Percentiles rank a stretch among this genome's conserved stretches.
phyloP scores from a whole-genome alignment of 352 stramenopile species.

The Phytophthora foliorum region DNA sequence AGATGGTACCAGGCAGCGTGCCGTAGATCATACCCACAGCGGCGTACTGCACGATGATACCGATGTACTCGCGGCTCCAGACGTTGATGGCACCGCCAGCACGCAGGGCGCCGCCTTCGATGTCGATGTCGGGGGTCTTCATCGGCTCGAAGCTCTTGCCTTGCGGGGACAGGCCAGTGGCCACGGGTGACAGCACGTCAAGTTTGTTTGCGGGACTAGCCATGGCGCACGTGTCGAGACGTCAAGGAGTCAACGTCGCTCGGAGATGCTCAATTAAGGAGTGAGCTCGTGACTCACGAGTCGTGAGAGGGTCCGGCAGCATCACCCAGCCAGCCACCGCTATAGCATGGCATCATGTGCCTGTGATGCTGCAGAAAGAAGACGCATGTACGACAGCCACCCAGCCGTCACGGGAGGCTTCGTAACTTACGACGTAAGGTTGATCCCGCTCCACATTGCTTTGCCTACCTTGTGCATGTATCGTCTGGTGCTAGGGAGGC shows the following conservation, averaged over 20 bases:
- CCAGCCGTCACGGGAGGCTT: conserved; percentile 17
- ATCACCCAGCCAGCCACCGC: not conserved
- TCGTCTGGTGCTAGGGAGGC: conserved; percentile 31
- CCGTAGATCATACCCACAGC: conserved; percentile 52
- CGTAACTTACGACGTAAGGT: no score
- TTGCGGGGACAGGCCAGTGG: conserved; percentile 25
- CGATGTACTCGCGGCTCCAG: conserved; percentile 50
- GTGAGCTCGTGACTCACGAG: no score
- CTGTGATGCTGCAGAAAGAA: conserved; percentile 15
- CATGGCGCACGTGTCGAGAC: conserved; percentile 12
- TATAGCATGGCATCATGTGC: not conserved
- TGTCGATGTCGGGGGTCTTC: conserved; percentile 43
- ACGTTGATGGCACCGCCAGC: conserved; percentile 40
- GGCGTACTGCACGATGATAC: conserved; percentile 57
- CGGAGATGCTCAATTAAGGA: conserved; percentile 23
- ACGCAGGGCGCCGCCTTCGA: conserved; percentile 53
- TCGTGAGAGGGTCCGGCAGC: conserved; percentile 14
- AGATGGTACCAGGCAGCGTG: conserved; percentile 50
- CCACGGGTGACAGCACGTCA: conserved; percentile 29
- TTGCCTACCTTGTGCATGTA: conserved; percentile 38
- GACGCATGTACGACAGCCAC: conserved; percentile 19
- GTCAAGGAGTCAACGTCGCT: conserved; percentile 1
- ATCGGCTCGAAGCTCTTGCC: conserved; percentile 36
- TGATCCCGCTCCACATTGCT: conserved; percentile 36
- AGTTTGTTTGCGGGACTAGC: conserved; percentile 25